Percentiles rank a stretch among this genome's conserved stretches.
Conservation (phyloP, 2,329 filamentous ascomycete genomes). For the Botrytis deweyae region DNA sequence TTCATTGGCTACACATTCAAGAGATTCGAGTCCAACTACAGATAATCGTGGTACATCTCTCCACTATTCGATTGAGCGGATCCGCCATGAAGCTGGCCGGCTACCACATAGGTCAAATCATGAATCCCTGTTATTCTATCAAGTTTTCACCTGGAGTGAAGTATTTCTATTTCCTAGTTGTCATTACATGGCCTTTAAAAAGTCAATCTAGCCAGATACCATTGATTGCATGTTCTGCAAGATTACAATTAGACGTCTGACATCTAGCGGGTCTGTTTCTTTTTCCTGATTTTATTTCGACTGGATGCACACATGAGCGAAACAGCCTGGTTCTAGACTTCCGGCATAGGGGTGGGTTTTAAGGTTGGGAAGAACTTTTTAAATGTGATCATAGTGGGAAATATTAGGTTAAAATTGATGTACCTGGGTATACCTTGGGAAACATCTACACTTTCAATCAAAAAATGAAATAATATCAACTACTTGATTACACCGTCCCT, state of each 20-base stretch:
- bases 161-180: slow-evolving; percentile 1
- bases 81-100: not conserved
- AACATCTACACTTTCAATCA: slow-evolving; percentile 12
- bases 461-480: slow-evolving; percentile 16
- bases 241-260: slow-evolving; percentile 16
- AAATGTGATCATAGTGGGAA: slow-evolving; percentile 18
- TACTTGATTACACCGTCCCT: not conserved
- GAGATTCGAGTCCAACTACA: slow-evolving; percentile 78
- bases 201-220: slow-evolving; percentile 14
- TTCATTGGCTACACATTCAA: slow-evolving; percentile 98
- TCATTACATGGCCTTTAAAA: slow-evolving; percentile 3
- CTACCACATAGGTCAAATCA: not conserved
- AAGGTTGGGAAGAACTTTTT: slow-evolving; percentile 13
- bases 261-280: slow-evolving; percentile 10
- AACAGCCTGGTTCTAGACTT: slow-evolving; percentile 18
- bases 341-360: slow-evolving; percentile 18
- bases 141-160: slow-evolving; percentile 11
- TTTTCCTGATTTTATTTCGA: slow-evolving; percentile 7
- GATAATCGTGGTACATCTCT: slow-evolving; percentile 42
- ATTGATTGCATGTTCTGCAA: slow-evolving; percentile 15
- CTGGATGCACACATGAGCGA: slow-evolving; percentile 18
- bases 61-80: not conserved
- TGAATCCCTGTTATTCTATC: not conserved
- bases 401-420: slow-evolving; percentile 20
- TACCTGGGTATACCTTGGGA: slow-evolving; percentile 1